phyloP scores from a whole-genome alignment of 2,329 filamentous ascomycete genomes.

The Aspergillus oerlinghausenensis region DNA sequence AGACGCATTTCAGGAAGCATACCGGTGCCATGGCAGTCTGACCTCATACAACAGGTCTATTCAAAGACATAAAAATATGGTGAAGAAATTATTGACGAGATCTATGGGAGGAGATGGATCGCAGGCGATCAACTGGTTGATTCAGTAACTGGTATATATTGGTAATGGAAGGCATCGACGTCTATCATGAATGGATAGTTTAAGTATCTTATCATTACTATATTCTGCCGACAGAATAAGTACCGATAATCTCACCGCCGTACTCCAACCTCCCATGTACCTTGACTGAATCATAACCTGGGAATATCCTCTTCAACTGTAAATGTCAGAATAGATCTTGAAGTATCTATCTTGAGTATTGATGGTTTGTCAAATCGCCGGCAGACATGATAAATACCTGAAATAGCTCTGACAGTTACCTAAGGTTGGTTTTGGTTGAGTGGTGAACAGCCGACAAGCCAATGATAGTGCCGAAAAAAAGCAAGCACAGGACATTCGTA shows the following conservation, averaged over 20 bases:
- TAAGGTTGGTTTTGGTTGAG: background rate
- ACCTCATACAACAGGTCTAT: background rate
- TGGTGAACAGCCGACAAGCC: background rate
- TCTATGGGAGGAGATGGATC: background rate
- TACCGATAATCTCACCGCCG: background rate
- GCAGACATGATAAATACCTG: background rate
- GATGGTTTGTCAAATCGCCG: background rate
- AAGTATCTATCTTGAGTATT: background rate
- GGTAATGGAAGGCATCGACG: background rate
- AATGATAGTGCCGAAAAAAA: background rate
- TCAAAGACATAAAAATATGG: background rate
- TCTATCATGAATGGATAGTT: too few relatives aligned
- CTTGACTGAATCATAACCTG: too few relatives aligned
- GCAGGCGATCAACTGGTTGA: background rate
- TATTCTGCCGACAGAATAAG: background rate
- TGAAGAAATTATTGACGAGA: background rate
- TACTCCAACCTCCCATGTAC: background rate
- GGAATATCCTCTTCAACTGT: background rate
- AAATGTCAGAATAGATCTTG: background rate
- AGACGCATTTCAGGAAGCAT: background rate
- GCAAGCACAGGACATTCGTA: background rate
- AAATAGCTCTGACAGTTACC: background rate
- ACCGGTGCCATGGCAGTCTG: background rate
- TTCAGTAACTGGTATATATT: background rate
- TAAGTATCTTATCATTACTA: background rate